Evolutionary conservation across 495 filamentous ascomycete species (phyloP), one percentile per base, ranked within the genome.

Genomic region (Podospora comata): DNA sequence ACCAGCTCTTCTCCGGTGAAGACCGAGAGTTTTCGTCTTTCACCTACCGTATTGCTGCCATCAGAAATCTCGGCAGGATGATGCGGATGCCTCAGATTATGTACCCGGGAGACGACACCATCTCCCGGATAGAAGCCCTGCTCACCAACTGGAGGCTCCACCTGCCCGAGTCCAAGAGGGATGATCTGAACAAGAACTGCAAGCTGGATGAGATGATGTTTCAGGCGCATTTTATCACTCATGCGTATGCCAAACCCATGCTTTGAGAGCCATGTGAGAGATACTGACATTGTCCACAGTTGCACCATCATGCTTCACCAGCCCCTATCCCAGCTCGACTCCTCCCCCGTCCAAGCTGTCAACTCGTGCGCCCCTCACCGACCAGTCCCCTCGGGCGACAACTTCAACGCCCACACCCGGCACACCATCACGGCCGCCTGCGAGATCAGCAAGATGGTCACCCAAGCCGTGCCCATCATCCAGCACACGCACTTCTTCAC

Each of bases 401-500:
- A 82, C 28, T 85, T 82, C 79, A 87, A 89, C 84, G 70, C 88
- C 60, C 92, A 96, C 79, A 91, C 91, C 28, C 88, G 88, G 64
- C 93, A 95, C 76, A 92, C 90, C 53, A 83, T 94, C 68, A 87
- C 86, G 28, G 91, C 91, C 0, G 92, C 93, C 5, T 89, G 88
- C 71, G 88, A 90, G 56, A 88, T 96, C 66, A 90, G 88, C 20
- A 86, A 88, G 60, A 87, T 97, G 67, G 88, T 94, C 26, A 90
- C 90, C 18, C 88, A 94, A 59, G 90, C 91, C 16, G 84, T 88
- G 26, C 85, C 91, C 0, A 83, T 94, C 5, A 81, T 88, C 11
- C 87, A 86, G 62, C 92, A 96, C 80, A 93, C 92, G 2, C 92
- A 93, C 26, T 94, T 96, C 79, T 94, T 96, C 81, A 93, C 90